Base-by-base conservation (phyloP, 2,329 filamentous ascomycete genomes). In the Aspergillus sp. region DNA sequence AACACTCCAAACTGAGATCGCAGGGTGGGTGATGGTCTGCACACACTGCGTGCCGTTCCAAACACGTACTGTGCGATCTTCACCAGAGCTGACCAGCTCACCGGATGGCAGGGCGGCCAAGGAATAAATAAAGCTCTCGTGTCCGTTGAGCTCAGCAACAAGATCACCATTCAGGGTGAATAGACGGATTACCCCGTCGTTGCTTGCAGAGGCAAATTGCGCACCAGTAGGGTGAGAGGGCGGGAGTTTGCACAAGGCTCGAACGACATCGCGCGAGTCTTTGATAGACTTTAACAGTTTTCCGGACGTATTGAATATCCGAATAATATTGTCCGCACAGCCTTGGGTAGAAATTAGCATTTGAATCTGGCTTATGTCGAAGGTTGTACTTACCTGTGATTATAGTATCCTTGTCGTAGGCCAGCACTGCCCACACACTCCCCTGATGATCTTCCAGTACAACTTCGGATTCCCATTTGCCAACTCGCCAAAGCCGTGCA, bases 1-100 rank as follows among this genome's bases (percentile, higher is more conserved):
- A 17, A 99, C 91, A 14, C 86, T 83, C 95, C 95, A 99, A 5
- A 99, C 93, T 0, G 93, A 98, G 55, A 98, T 96, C 9, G 95
- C 95, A 11, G 95, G 95, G 68, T 97, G 92, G 1, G 93, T 97
- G 63, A 99, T 98, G 40, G 93, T 97, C 75, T 99, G 95, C 46
- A 96, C 78, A 71, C 93, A 98, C 56, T 92, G 83, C 14, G 80
- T 84, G 45, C 89, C 90, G 65, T 84, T 88, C 95, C 96, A 99
- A 70, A 99, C 80, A 52, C 91, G 85, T 35, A 96, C 86, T 0
- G 95, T 97, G n/a, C 95, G 86, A 75, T 99, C 95, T 75, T 99
- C 95, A 17, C 92, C 92, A 2, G 91, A 87, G 73, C 93, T 98
- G 49, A 96, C 89, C 31, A 99, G 80, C 70, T 97, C 92, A 6